A percentile compares a stretch with the other conserved stretches of the same genome.
Conservation (phyloP, 371 early-diverging fungal species). For the Entomophthora muscae region DNA sequence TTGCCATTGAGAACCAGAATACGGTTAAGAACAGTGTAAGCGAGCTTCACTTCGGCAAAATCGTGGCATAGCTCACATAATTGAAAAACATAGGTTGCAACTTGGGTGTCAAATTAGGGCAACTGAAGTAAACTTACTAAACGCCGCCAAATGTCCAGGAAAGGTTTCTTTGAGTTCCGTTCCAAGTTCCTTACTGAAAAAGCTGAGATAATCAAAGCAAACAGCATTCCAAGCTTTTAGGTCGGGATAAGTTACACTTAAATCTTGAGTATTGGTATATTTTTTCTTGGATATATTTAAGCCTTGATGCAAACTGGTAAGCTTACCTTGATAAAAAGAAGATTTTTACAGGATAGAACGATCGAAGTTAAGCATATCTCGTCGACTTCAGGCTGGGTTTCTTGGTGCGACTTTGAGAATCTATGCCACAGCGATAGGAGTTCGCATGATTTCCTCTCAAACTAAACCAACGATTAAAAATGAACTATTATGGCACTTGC, state of each 20-base stretch:
- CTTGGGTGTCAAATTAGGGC: not conserved
- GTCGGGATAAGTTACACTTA: not conserved
- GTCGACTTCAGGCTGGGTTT: not conserved
- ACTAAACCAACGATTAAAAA: no score
- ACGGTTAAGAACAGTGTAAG: not conserved
- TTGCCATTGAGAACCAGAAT: not conserved
- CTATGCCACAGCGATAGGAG: not conserved
- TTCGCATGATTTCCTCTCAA: not conserved
- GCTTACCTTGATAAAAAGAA: not conserved
- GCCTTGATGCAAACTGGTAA: not conserved
- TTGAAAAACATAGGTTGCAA: not conserved
- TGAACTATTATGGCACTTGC: no score
- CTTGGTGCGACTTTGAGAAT: not conserved
- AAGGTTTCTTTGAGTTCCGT: not conserved
- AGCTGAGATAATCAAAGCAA: not conserved
- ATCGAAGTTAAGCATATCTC: not conserved
- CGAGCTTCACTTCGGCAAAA: not conserved
- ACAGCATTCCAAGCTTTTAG: not conserved
- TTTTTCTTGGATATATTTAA: not conserved
- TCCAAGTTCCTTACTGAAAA: not conserved
- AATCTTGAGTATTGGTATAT: not conserved
- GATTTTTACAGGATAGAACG: not conserved
- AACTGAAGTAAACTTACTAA: not conserved
- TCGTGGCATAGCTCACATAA: not conserved
- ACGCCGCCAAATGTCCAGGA: not conserved